These are phyloP conservation scores for Diaporthe citri DNA, from an alignment of 2,329 filamentous ascomycete species.

Conservation along the genomic window DNA sequence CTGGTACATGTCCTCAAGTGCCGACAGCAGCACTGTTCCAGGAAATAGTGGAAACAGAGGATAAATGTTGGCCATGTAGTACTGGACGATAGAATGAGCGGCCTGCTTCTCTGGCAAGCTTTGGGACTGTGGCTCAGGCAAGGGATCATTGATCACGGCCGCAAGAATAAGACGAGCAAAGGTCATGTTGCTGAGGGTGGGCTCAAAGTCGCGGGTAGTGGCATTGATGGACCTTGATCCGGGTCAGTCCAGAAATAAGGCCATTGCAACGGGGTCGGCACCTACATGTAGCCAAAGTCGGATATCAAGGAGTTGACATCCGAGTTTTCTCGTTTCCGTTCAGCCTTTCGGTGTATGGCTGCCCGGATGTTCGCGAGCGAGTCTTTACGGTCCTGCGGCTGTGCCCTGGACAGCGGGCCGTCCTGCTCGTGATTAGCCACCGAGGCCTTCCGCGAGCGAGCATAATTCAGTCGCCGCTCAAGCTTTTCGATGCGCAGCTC, in stretches of 20 bases:
- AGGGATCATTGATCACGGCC: slow-evolving; percentile 80
- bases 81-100: slow-evolving; percentile 78
- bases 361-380: slow-evolving; percentile 72
- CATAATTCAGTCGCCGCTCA: slow-evolving; percentile 80
- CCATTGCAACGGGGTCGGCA: slow-evolving; percentile 28
- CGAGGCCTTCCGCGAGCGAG: slow-evolving; percentile 78
- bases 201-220: slow-evolving; percentile 92
- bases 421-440: slow-evolving; percentile 75
- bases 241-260: slow-evolving; percentile 35
- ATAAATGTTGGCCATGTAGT: slow-evolving; percentile 88
- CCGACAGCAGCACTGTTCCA: slow-evolving; percentile 81
- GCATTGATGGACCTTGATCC: slow-evolving; percentile 85
- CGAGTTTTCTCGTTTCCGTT: slow-evolving; percentile 78
- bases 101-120: slow-evolving; percentile 79
- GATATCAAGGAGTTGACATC: slow-evolving; percentile 94
- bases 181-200: slow-evolving; percentile 88
- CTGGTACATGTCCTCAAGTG: slow-evolving; percentile 86
- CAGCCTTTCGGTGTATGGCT: slow-evolving; percentile 74
- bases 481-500: slow-evolving; percentile 91
- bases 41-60: slow-evolving; percentile 85
- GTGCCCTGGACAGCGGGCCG: slow-evolving; percentile 51
- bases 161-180: slow-evolving; percentile 90
- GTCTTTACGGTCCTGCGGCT: slow-evolving; percentile 68
- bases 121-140: slow-evolving; percentile 72
- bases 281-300: slow-evolving; percentile 91